Evolutionary conservation across 2,329 filamentous ascomycete species (phyloP), one percentile per base, ranked within the genome.

Genomic region (Diaporthe citrichinensis): DNA sequence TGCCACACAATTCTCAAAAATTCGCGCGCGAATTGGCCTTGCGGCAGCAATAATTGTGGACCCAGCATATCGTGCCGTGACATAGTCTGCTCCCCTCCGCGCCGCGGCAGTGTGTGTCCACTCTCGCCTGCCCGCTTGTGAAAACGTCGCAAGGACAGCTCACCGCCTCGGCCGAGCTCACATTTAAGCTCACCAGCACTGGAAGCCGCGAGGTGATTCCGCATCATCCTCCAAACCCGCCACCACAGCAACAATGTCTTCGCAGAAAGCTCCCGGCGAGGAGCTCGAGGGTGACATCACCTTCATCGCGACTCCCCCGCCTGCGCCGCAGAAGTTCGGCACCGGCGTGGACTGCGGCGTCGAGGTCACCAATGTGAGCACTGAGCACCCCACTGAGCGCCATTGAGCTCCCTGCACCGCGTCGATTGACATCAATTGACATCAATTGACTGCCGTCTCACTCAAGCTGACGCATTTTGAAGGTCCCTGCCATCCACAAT

Each of bases 401-500:
- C 41, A 39, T 41, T 49, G 49, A 31, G 57, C 39, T 61, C 25
- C n/a, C 55, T 36, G 17, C 41, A 53, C 2, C 23, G 5, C 46
- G 46, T n/a, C 49, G 67, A 46, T 65, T 51, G 72, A 28, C 25
- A 7, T 49, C 49, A 36, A 46, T 65, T 51, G 72, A 28, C 25
- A 7, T 49, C 49, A 36, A 34, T 65, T 39, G 36, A 34, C 61
- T 55, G 15, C 65, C 12, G 17, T 57, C 28, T 58, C 28, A 72
- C 28, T 46, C 73, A 5, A 58, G 69, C 69, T 58, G 55, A 72
- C 53, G 4, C 53, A 14, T 4, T 6, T 6, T 51, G 1, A 82
- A 97, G 95, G 96, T 92, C 81, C 93, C 95, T 41, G 87, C 95
- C 77, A 98, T 98, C 87, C 94, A 97, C 84, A 98, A 98, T 91